These are phyloP conservation scores for Angomonas ambiguus DNA, from an alignment of 208 protist species.

Conservation along the genomic window DNA sequence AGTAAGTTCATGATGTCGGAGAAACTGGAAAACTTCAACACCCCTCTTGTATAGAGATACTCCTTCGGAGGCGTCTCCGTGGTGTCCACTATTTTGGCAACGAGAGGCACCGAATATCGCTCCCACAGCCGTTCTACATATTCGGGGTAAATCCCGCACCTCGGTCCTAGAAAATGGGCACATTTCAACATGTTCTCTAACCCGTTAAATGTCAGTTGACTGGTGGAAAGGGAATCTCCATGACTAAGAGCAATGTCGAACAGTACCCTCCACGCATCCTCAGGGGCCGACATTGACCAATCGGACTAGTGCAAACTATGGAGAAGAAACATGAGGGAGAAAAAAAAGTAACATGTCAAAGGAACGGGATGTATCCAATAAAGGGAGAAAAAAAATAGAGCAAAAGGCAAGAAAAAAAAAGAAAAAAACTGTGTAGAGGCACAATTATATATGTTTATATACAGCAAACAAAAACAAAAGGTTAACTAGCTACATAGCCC, in stretches of 20 bases:
- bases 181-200: constrained; percentile 59
- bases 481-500: constrained; percentile 1
- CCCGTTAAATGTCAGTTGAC: constrained; percentile 42
- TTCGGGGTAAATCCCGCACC: constrained; percentile 64
- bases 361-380: no score
- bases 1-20: constrained; percentile 84
- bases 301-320: no score
- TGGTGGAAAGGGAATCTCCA: constrained; percentile 35
- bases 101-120: constrained; percentile 2
- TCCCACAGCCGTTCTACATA: constrained; percentile 72
- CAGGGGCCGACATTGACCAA: constrained; percentile 7
- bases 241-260: constrained; percentile 86
- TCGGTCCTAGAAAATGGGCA: constrained; percentile 46
- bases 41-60: constrained; percentile 13
- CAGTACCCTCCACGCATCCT: constrained; percentile 67
- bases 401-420: constrained; percentile 1
- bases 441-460: no score
- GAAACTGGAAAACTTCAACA: constrained; percentile 71
- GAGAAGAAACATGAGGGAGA: no score
- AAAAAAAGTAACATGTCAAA: no score
- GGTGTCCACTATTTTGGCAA: neutral
- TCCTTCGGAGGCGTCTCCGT: neutral
- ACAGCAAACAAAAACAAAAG: constrained; percentile 5
- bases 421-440: no score
- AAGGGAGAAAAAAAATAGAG: constrained; percentile 7